Evolutionary conservation across 495 filamentous ascomycete genomes (phyloP), one percentile per base, ranked within the genome.

Genomic region (Aspergillus heteromorphus): DNA sequence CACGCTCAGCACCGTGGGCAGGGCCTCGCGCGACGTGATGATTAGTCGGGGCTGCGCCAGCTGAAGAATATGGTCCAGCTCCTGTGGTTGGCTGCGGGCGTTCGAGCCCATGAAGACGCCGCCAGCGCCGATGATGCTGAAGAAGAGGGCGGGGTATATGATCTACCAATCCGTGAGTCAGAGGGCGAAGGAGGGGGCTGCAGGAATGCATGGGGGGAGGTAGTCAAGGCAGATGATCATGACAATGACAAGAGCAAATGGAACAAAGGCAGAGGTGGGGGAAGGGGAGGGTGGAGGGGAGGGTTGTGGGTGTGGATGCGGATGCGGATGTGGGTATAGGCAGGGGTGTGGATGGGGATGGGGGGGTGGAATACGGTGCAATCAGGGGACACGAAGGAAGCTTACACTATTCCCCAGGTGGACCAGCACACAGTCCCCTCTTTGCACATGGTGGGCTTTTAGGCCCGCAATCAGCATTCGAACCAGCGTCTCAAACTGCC

Each of bases 391-490:
- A 53, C 17, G 23, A 23, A 38, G 7, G 6, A 11, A 27, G 64
- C 72, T 69, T 59, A 83, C 80, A 62, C 78, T 79, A 53, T 87
- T 87, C 53, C 83, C 83, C 31, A 84, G 67, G 57, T 84, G 79
- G 40, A 87, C 60, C 58, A 84, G 71, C 13, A 86, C 80, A 62
- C 75, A 81, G 60, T 86, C 81, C 2, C 82, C 84, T 10, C 64
- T 66, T 55, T 78, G 65, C 49, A 85, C 57, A 45, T 79, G 75
- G 31, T 77, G 73, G 18, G 74, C 75, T 40, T 74, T 77, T 29
- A 86, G 67, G 2, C 83, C 83, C 2, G 80, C 79, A 38, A 77
- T 73, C 45, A 86, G 56, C 43, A 77, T 78, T 20, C 75, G 70
- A 38, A 85, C 73, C 10, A 78, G 57, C 13, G 56, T 60, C 36